Percentiles rank a stretch among this genome's conserved stretches.
These are phyloP conservation scores for Hydnum rufescens DNA, from an alignment of 768 basidiomycete species.

Conservation along the genomic window DNA sequence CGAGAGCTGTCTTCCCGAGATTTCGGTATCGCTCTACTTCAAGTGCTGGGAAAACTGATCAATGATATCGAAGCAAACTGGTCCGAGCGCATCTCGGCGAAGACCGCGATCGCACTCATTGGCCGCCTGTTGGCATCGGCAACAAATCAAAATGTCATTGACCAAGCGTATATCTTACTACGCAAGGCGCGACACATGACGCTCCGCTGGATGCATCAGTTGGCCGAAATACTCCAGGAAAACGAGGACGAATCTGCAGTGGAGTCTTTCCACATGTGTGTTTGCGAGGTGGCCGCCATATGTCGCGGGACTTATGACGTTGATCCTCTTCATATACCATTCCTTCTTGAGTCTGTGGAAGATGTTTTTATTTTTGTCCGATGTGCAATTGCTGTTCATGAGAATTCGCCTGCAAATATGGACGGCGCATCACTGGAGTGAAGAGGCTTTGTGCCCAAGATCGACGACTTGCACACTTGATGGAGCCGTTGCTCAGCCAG, in stretches of 20 bases:
- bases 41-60: conserved; percentile 13
- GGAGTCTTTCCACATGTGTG: conserved; percentile 12
- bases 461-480: neutral
- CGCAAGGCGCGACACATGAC: conserved; percentile 17
- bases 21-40: conserved; percentile 18
- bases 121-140: neutral
- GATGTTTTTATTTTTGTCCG: conserved; percentile 18
- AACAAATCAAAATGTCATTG: conserved; percentile 7
- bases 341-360: conserved; percentile 13
- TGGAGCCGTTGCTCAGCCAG: neutral
- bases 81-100: neutral
- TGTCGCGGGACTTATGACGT: conserved; percentile 26
- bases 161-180: conserved; percentile 15
- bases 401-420: conserved; percentile 6
- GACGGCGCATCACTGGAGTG: neutral
- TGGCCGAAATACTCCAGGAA: conserved; percentile 14
- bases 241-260: conserved; percentile 9
- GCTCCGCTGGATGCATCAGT: conserved; percentile 21
- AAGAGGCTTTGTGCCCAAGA: neutral
- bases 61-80: conserved; percentile 7
- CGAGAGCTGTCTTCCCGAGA: conserved; percentile 1
- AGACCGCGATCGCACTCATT: neutral
- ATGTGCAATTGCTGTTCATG: conserved; percentile 18
- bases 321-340: conserved; percentile 11
- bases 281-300: conserved; percentile 21